Base-by-base conservation (phyloP, 1,284 basidiomycete genomes). In the Leccinum pachyderme region DNA sequence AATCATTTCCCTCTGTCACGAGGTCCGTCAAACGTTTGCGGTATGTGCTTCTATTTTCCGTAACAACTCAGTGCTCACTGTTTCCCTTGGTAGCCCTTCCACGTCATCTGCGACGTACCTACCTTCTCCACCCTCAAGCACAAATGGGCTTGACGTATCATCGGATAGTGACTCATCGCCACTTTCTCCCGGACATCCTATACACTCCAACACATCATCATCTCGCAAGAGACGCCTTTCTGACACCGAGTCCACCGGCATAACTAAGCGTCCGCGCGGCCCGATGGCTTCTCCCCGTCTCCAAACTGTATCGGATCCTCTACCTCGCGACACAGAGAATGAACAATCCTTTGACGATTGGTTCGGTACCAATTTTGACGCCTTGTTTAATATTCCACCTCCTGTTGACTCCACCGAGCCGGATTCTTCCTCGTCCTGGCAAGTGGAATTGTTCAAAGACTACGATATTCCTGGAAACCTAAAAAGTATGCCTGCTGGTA, bases 141-240 rank as follows among this genome's bases (percentile, higher is more conserved):
- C 31, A 2, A 24, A 51, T 49, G 51, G 35, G 15, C 25, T 45
- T 15, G 47, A 67, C 4, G 13, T 9, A 11, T 4, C 33, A 27
- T 52, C 48, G 5, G n/a, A 54, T 0, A 0, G 35, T 7, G 9
- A 28, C 39, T 56, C 54, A 7, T 51, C 25, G 1, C 33, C 51
- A 24, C n/a, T 31, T 52, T 7, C 32, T 25, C 5, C 4, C 28
- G 18, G 15, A 1, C 18, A 44, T 32, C 9, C 28, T 22, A 37
- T 15, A 0, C 49, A 5, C 2, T 18, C 51, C 1, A 39, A 51
- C 22, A 25, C 25, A 4, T 8, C 27, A 11, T 33, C 51, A 9
- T 31, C 59, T 25, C 61, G 63, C 29, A 75, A 76, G 52, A 70
- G 75, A 41, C 64, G 66, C 7, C 51, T 73, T 11, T 76, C 75